These are phyloP conservation scores for Komagataella ulmi DNA, from an alignment of 805 yeast genomes.

Conservation along the genomic window DNA sequence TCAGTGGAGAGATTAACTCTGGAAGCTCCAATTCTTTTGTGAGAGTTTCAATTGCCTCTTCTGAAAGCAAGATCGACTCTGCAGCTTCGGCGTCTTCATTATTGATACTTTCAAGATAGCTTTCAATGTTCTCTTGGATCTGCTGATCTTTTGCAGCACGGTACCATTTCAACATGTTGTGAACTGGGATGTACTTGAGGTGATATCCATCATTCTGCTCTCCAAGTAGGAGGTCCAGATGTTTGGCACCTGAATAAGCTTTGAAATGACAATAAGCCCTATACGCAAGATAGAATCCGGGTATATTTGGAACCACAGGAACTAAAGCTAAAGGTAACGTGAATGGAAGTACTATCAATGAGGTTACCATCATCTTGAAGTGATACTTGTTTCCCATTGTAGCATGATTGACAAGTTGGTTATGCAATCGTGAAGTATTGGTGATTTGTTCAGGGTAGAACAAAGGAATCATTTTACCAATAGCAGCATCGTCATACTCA, in stretches of 20 bases:
- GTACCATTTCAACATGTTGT: slow-evolving; percentile 17
- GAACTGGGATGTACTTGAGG: slow-evolving; percentile 19
- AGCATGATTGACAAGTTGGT: slow-evolving; percentile 29
- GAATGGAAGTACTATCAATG: slow-evolving; percentile 56
- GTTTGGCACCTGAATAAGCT: slow-evolving; percentile 64
- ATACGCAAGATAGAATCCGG: slow-evolving; percentile 77
- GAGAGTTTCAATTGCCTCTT: not conserved
- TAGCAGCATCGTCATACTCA: not conserved
- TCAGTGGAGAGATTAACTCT: slow-evolving; percentile 28
- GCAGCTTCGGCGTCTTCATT: not conserved
- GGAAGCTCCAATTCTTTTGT: slow-evolving; percentile 20
- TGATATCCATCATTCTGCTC: slow-evolving; percentile 11
- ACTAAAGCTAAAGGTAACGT: slow-evolving; percentile 69
- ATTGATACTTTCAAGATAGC: slow-evolving; percentile 3
- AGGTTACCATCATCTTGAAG: slow-evolving; percentile 34
- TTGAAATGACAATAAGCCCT: slow-evolving; percentile 76
- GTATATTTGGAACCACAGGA: slow-evolving; percentile 86
- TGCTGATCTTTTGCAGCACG: slow-evolving; percentile 9
- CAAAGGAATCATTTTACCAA: slow-evolving; percentile 20
- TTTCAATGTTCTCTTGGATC: slow-evolving; percentile 8
- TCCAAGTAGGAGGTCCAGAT: slow-evolving; percentile 34
- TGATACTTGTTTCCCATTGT: slow-evolving; percentile 36
- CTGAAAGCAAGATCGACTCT: not conserved
- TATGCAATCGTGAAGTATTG: slow-evolving; percentile 13
- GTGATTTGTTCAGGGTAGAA: slow-evolving; percentile 33